A percentile compares a stretch with the other conserved stretches of the same genome.
Conservation (phyloP, 371 early-diverging fungal species). For the Mortierella sp. region DNA sequence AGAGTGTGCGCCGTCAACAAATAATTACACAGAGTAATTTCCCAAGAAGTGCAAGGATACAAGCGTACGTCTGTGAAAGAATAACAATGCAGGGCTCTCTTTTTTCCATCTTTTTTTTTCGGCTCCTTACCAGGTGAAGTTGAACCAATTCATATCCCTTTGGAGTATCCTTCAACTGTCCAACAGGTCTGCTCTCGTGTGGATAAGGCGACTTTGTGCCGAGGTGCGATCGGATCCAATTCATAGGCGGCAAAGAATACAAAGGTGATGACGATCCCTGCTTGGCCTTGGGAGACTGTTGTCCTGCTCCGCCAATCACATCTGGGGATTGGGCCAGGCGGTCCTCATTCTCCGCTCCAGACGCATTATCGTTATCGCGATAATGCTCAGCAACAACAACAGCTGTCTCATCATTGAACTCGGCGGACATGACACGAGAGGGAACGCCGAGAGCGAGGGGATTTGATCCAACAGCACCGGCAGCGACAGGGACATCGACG, state of each 20-base stretch:
- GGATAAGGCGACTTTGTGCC: slow-evolving; percentile 53
- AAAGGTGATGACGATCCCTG: neutral
- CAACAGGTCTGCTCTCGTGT: slow-evolving; percentile 31
- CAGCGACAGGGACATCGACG: no score
- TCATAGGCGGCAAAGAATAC: neutral
- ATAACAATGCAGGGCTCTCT: neutral
- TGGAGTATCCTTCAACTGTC: slow-evolving; percentile 32
- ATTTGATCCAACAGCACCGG: no score
- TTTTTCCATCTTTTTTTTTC: neutral
- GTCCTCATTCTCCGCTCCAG: no score
- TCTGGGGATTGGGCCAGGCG: neutral
- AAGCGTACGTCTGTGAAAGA: neutral
- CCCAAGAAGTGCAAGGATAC: neutral
- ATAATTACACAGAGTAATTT: neutral
- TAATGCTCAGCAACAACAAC: no score
- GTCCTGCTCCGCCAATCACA: neutral
- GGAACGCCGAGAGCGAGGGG: no score
- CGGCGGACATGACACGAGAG: no score
- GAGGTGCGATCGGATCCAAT: slow-evolving; percentile 38
- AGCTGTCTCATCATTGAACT: neutral
- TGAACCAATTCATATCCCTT: slow-evolving; percentile 49
- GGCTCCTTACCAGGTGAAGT: slow-evolving; percentile 35
- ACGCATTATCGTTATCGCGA: no score
- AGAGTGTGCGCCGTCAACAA: neutral
- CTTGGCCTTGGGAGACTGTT: neutral